Base-by-base conservation (phyloP, 2,329 filamentous ascomycete genomes). In the Hypoxylon sp. region DNA sequence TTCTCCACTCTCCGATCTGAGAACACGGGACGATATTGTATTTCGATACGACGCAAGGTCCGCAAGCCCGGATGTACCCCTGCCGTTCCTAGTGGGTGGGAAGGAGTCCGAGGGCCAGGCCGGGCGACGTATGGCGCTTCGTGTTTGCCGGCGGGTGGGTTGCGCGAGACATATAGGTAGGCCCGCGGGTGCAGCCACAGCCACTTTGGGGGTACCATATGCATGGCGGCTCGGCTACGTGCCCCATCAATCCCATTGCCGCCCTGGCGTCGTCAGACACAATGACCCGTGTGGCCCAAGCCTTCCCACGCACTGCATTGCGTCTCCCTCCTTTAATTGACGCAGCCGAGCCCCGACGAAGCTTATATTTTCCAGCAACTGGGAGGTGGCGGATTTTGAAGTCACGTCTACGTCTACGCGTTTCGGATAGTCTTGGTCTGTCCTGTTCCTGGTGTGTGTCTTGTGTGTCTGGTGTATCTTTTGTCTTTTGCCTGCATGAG, bases 41-140 rank as follows among this genome's bases (percentile, higher is more conserved):
- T n/a, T 41, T 59, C 13, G 32, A 61, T 20, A 24, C 15, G 44
- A 57, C 44, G 39, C 44, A 32, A 28, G 30, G 51, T 41, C 61
- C 59, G 52, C 39, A 39, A 34, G 43, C 46, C 59, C 59, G 64
- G 61, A 61, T 62, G 56, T 20, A 6, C 15, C 11, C 32, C 32
- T 15, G 20, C n/a, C 44, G 30, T 51, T 63, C 49, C 46, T 59
- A 63, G 24, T 62, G 59, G 65, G 19, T 53, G 30, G 43, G 58
- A 37, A 3, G 17, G 39, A 30, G 13, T 17, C 44, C 32, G 46
- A 39, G 34, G 39, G 44, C 30, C 39, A 41, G 52, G 51, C 56
- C 39, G 52, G 53, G 51, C 28, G 43, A 65, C 50, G 67, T 65
- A 65, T 67, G 67, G 67, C 67, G 67, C 56, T 65, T 69, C 67